These are phyloP conservation scores for Hortiboletus campestris DNA, from an alignment of 768 basidiomycete genomes.

Conservation along the genomic window DNA sequence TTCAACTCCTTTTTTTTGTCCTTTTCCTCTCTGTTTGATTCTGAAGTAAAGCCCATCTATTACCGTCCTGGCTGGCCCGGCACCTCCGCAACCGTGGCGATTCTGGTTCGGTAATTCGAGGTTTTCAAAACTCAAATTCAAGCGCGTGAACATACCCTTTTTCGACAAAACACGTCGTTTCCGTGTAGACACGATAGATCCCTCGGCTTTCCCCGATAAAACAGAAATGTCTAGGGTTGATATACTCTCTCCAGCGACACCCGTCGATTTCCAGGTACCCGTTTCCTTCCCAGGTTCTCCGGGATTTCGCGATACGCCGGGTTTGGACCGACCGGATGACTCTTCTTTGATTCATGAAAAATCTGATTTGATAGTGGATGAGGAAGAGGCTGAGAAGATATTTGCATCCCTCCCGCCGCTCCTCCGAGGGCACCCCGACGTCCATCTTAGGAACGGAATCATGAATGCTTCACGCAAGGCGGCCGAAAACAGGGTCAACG, in stretches of 20 bases:
- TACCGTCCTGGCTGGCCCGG: constrained; percentile 64
- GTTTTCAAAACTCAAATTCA: constrained; percentile 32
- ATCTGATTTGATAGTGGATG: constrained; percentile 41
- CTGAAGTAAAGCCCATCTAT: constrained; percentile 46
- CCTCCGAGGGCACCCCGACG: constrained; percentile 62
- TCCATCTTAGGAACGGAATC: constrained; percentile 76
- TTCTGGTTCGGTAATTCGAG: constrained; percentile 67
- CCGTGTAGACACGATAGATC: constrained; percentile 26
- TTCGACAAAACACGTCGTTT: constrained; percentile 25
- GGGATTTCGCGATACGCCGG: constrained; percentile 24
- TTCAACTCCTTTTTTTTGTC: constrained; percentile 32
- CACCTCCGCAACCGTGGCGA: constrained; percentile 70
- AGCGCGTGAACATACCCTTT: constrained; percentile 23
- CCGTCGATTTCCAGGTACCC: constrained; percentile 30
- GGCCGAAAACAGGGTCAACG: constrained; percentile 58
- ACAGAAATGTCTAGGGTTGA: constrained; percentile 58
- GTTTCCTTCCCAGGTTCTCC: constrained; percentile 29
- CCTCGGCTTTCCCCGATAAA: constrained; percentile 21
- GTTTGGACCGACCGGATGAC: constrained; percentile 7
- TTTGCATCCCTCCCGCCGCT: constrained; percentile 69
- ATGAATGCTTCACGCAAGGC: constrained; percentile 57
- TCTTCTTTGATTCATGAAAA: constrained; percentile 39
- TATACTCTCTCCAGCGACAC: constrained; percentile 37
- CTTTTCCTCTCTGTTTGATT: constrained; percentile 63
- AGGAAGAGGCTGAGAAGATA: constrained; percentile 41